Evolutionary conservation across 1,284 basidiomycete species (phyloP), one percentile per base, ranked within the genome.

Genomic region (Boletus semigastroideus): DNA sequence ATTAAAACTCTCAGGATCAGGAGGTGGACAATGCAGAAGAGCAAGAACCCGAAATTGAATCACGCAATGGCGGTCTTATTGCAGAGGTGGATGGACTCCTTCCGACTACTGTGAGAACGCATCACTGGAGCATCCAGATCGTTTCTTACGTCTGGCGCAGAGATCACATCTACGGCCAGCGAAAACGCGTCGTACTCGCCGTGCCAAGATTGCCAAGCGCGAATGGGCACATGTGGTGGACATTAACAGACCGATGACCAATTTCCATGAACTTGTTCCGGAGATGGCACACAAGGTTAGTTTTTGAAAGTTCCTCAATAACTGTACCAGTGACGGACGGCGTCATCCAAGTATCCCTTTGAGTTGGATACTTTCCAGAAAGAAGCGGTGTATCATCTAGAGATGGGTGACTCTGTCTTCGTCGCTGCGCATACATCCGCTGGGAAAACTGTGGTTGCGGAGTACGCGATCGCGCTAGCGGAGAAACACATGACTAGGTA

Each of bases 221-320:
- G 94, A 98, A 60, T 99, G 97, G 97, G 97, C 96, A 2, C 97
- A 98, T 75, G 90, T 94, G 17, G 90, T 99, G 14, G 92, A 99
- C 67, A 85, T 98, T 59, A 94, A 92, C 64, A 87, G 90, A 62
- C 87, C 92, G 34, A 85, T 98, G 66, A 76, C 78, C 25, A 98
- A 98, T 66, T 97, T 96, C 67, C 80, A 82, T 52, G 84, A 94
- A 61, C 81, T 96, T 28, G 90, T 96, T 12, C 94, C 92, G 2
- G 86, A 91, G 51, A 92, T 94, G 90, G 93, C 93, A 0, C 90
- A 89, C 69, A 83, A 91, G 74, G 89, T 87, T 47, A 33, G 59
- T 53, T 40, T 36, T 48, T 50, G 27, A 48, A 28, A 20, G 33
- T 28, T 25, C 41, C 19, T n/a, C 27, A 37, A 42, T 38, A 17